Conservation (phyloP, 805 yeast genomes). For the Starmerella roubikii region DNA sequence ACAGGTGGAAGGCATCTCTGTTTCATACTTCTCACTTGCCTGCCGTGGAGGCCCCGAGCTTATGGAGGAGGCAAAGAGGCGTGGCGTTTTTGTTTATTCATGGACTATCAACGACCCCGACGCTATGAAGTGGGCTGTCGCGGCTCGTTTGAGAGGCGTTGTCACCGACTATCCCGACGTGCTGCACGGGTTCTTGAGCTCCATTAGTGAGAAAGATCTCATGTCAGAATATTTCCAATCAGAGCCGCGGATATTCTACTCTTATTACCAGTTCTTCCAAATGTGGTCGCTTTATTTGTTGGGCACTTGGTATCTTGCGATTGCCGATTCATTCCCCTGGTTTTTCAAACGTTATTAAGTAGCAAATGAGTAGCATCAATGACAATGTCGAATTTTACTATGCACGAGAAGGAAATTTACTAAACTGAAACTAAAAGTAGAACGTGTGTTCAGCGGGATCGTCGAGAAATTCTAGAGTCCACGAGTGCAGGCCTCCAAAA, state of each 20-base stretch:
- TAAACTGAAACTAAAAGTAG: background rate
- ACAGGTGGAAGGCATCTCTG: constrained; percentile 46
- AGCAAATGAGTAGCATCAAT: too few species aligned
- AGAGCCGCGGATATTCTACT: constrained; percentile 20
- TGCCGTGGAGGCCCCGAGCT: constrained; percentile 29
- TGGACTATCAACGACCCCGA: constrained; percentile 40
- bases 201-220: constrained; percentile 19
- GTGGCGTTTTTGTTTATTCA: constrained; percentile 30
- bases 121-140: constrained; percentile 29
- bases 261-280: constrained; percentile 10
- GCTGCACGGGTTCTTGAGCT: constrained; percentile 13
- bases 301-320: constrained; percentile 16
- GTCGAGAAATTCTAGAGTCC: constrained; percentile 10
- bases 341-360: constrained; percentile 12
- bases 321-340: constrained; percentile 19
- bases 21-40: constrained; percentile 32
- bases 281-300: constrained; percentile 18
- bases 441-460: constrained; percentile 13
- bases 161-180: constrained; percentile 32
- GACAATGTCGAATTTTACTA: background rate
- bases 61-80: constrained; percentile 25
- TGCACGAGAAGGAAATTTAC: background rate
- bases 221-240: constrained; percentile 20
- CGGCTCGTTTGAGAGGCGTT: constrained; percentile 29
- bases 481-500: constrained; percentile 10